Evolutionary conservation across 2,329 filamentous ascomycete species (phyloP), one percentile per base, ranked within the genome.

Genomic region (Pseudogymnoascus sp.): DNA sequence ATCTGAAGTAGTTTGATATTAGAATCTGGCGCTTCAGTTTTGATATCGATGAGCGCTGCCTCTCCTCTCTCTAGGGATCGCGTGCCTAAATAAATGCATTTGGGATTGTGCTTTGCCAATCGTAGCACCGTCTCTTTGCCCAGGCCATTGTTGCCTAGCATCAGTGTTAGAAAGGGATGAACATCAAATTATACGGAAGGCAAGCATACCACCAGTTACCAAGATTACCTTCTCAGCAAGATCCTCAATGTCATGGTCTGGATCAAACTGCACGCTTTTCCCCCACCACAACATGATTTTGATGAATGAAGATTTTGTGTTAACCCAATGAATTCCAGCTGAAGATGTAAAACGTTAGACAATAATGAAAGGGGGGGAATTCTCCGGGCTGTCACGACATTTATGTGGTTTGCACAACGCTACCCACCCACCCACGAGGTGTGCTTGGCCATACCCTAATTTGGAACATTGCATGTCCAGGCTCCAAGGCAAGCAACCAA

Each of bases 181-280:
- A 33, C 28, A 5, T 18, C 49, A 21, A 14, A 5, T 25, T 25
- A 14, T 63, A 35, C 12, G 79, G 12, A 61, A 60, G n/a, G 8
- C 5, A 25, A 21, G 18, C 60, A 35, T 23, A 66, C 76, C 79
- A 38, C 78, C 79, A 0, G 79, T 81, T 25, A 81, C 74, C 31
- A 81, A 71, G 59, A 80, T 75, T n/a, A 77, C 75, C 63, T 78
- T 77, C 12, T 69, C 73, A 1, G 65, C 45, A 1, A 78, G 71
- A 23, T 69, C 66, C 3, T 74, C 73, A 25, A 78, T 74, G 52
- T 77, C 73, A 25, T 64, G 70, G 0, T 67, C 68, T 1, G 73
- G 69, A 14, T 72, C 70, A 65, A 76, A 76, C 21, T 25, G 28
- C 7, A 60, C 18, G 35, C 35, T 31, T 2, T 41, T 33, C 6